Conservation (phyloP, 2,329 filamentous ascomycete species). For the Myrmaecium sp. region DNA sequence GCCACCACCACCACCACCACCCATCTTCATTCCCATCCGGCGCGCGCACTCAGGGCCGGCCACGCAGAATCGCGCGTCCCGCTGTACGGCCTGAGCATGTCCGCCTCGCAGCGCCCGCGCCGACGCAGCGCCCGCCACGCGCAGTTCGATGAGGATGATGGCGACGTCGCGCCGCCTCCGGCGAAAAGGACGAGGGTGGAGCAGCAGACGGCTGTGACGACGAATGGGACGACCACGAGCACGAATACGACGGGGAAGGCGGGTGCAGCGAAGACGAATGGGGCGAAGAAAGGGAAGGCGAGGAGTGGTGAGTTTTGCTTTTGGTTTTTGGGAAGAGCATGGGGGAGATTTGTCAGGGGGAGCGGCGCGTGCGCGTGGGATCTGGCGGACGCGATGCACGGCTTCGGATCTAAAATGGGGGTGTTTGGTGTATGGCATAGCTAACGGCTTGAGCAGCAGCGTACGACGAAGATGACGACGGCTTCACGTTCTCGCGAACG, state of each 20-base stretch:
- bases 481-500: conserved; percentile 26
- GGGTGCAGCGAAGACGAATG: conserved; percentile 14
- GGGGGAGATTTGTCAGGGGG: too few species aligned
- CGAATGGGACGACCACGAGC: conserved; percentile 2
- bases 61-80: conserved; percentile 26
- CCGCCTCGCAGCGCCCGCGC: conserved; percentile 27
- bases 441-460: conserved; percentile 14
- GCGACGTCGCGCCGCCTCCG: conserved; percentile 23
- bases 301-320: conserved; percentile 14
- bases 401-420: conserved; percentile 6
- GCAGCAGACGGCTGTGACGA: conserved; percentile 6
- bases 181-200: conserved; percentile 26
- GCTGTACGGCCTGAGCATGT: conserved; percentile 30
- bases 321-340: conserved; percentile 2
- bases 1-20: too few species aligned
- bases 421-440: conserved; percentile 1
- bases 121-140: conserved; percentile 29
- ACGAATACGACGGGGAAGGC: conserved; percentile 18
- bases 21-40: too few species aligned
- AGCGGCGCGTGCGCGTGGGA: too few species aligned
- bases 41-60: too few species aligned
- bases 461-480: conserved; percentile 30
- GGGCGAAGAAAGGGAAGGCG: conserved; percentile 15
- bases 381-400: too few species aligned
- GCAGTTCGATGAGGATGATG: conserved; percentile 18